Evolutionary conservation across 441 rosid species (phyloP).

Genomic region (Pelargonium australe): DNA sequence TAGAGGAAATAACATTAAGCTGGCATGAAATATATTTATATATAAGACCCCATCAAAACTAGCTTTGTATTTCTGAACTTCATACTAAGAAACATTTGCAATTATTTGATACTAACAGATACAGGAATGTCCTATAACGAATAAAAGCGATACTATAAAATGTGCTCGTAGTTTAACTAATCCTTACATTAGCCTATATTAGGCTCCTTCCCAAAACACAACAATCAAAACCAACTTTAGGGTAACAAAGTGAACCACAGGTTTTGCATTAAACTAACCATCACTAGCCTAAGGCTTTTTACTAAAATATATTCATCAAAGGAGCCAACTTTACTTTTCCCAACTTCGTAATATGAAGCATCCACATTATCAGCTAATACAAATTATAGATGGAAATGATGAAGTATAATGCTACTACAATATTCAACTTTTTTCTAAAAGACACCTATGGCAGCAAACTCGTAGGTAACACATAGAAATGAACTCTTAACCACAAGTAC

Average conservation of each 20-base stretch:
- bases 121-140: too few relatives aligned
- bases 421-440: too few relatives aligned
- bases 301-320: background rate
- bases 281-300: background rate
- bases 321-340: conserved; percentile 2
- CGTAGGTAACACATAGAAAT: too few relatives aligned
- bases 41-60: background rate
- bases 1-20: background rate
- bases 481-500: too few relatives aligned
- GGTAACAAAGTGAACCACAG: background rate
- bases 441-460: too few relatives aligned
- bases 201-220: background rate
- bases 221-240: background rate
- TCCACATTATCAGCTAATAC: background rate
- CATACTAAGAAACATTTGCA: background rate
- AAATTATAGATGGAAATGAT: background rate
- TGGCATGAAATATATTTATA: background rate
- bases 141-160: too few relatives aligned
- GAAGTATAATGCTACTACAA: background rate
- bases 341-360: background rate
- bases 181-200: background rate
- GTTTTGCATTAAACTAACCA: background rate
- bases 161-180: too few relatives aligned
- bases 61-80: background rate
- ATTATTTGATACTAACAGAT: background rate